Base-by-base conservation (phyloP, 2,329 filamentous ascomycete genomes). In the Stagonosporopsis rhizophila region DNA sequence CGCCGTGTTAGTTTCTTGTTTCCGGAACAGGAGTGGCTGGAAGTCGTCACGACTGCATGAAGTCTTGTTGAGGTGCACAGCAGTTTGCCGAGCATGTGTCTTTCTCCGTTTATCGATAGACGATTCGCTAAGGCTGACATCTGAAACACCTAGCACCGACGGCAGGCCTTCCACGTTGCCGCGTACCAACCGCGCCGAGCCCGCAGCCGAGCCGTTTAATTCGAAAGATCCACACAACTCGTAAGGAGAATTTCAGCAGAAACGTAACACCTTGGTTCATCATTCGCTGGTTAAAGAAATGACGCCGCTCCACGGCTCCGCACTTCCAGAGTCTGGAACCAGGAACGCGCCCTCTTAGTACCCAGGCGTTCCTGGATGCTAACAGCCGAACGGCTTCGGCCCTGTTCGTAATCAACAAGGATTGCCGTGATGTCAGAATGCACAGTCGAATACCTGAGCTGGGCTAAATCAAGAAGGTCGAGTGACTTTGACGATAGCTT, bases 101-200 rank as follows among this genome's bases (percentile, higher is more conserved):
- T 38, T 47, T 38, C 55, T 49, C 46, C 38, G 30, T 32, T 49
- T 58, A 52, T 58, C 55, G 49, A 58, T 52, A 52, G 54, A 20
- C 27, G 22, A 51, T 46, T 51, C 39, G 55, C 44, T 45, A 52
- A 49, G 30, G 49, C 49, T 44, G 44, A 45, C 25, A 37, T 52
- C 44, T 58, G 55, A 58, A 58, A 58, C 55, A 37, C 20, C 30
- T 32, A 32, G 49, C 44, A 49, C 39, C 39, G 27, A 25, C 54
- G 54, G 54, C 48, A 57, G 44, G 48, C 49, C 22, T 49, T 39
- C 53, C 53, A 56, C 53, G 53, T 56, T 56, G 53, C 47, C 53
- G 53, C 47, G 53, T 37, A 56, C 47, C 53, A 42, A 51, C 53
- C 53, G 53, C 48, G 53, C 48, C 48, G 54, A 49, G 48, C 54